These are phyloP conservation scores for Euryodendron excelsum DNA, from an alignment of 148 eudicot genomes.

Conservation along the genomic window DNA sequence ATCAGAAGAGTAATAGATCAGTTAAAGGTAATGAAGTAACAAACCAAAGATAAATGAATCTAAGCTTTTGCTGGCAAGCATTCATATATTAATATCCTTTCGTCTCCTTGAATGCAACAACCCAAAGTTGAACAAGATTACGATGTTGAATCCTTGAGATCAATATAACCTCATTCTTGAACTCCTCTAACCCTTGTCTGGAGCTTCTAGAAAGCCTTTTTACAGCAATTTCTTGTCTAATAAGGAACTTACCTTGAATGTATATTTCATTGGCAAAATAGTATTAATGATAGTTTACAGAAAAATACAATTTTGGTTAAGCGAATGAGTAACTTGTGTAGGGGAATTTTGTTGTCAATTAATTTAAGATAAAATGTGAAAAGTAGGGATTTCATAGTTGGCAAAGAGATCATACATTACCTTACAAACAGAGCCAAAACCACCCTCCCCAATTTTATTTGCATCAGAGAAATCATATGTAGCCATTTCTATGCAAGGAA, in stretches of 20 bases:
- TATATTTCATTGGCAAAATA: no score
- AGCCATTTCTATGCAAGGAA: conserved; percentile 1
- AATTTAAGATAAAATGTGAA: no score
- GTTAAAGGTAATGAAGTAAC: neutral
- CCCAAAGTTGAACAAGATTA: neutral
- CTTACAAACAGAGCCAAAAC: conserved; percentile 16
- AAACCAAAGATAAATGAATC: neutral
- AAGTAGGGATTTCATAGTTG: neutral
- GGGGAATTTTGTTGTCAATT: no score
- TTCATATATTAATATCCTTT: neutral
- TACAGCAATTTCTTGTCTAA: neutral
- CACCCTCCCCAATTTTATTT: conserved; percentile 13
- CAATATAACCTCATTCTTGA: neutral
- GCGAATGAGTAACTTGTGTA: no score
- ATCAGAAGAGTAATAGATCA: neutral
- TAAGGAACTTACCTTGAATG: neutral
- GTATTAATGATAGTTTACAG: no score
- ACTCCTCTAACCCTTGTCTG: neutral
- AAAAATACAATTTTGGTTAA: no score
- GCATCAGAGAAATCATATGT: neutral
- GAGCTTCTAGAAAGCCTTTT: neutral
- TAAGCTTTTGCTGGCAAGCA: neutral
- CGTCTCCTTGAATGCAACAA: neutral
- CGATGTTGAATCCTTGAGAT: neutral
- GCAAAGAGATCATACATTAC: neutral